Percentiles rank a stretch among this genome's conserved stretches.
Evolutionary conservation across 1,284 basidiomycete species (phyloP).

Genomic region (Coriolopsis trogii): DNA sequence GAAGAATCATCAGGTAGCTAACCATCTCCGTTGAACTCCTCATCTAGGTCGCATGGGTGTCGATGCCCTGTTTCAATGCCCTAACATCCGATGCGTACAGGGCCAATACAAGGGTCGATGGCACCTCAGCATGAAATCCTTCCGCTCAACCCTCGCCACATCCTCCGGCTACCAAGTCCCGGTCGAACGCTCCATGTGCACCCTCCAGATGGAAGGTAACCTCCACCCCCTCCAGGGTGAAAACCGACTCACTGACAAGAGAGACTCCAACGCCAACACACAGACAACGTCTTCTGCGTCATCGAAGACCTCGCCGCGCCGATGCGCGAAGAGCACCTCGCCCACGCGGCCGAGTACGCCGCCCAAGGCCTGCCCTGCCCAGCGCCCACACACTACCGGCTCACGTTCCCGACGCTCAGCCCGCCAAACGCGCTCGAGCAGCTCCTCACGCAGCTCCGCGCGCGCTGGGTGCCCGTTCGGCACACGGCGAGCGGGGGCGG

Average conservation of each 20-base stretch:
- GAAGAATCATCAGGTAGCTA: constrained; percentile 72
- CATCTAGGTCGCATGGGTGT: background rate
- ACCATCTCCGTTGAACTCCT: constrained; percentile 30
- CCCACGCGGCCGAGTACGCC: constrained; percentile 25
- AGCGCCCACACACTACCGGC: constrained; percentile 68
- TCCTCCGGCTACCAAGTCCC: constrained; percentile 51
- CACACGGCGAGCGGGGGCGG: constrained; percentile 35
- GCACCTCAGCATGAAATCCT: constrained; percentile 70
- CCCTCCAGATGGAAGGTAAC: constrained; percentile 68
- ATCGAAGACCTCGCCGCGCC: constrained; percentile 75
- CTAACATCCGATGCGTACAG: constrained; percentile 34
- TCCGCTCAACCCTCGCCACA: constrained; percentile 64
- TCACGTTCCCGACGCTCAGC: constrained; percentile 71
- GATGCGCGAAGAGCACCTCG: constrained; percentile 58
- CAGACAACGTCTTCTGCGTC: constrained; percentile 71
- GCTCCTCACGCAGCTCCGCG: constrained; percentile 67
- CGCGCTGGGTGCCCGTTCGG: constrained; percentile 72
- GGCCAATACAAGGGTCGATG: constrained; percentile 62
- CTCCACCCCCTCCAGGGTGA: background rate
- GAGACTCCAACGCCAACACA: background rate
- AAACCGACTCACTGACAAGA: background rate
- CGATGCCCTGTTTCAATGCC: background rate
- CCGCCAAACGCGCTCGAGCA: constrained; percentile 76
- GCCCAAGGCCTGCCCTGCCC: constrained; percentile 13
- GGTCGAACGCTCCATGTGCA: constrained; percentile 70